Evolutionary conservation across 2,329 filamentous ascomycete species (phyloP).

Genomic region (Aspergillus novoparasiticus): DNA sequence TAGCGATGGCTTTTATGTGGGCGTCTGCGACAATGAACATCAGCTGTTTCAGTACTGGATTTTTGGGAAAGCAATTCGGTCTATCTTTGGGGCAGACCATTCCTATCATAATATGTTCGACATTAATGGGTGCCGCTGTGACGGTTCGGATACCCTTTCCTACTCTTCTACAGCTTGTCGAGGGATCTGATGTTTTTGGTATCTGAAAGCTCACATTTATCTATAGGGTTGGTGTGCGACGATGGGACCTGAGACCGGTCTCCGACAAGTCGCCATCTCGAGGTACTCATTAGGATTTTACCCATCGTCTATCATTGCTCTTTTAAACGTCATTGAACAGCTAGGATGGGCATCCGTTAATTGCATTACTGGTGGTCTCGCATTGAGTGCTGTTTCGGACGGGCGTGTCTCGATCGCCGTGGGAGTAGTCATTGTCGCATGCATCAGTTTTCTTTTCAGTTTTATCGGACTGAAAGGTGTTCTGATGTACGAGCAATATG

Average conservation of each 20-base stretch:
- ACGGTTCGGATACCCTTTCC: constrained; percentile 15
- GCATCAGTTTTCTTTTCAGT: constrained; percentile 28
- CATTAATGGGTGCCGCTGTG: constrained; percentile 47
- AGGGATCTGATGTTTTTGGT: neutral
- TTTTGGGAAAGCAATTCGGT: constrained; percentile 54
- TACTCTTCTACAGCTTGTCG: neutral
- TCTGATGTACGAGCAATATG: constrained; percentile 33
- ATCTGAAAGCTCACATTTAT: constrained; percentile 7
- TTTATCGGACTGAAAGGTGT: constrained; percentile 32
- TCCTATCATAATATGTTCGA: constrained; percentile 50
- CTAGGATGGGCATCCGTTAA: constrained; percentile 30
- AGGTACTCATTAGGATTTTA: constrained; percentile 56
- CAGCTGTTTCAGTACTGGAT: constrained; percentile 55
- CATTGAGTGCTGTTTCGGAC: constrained; percentile 34
- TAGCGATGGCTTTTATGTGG: constrained; percentile 57
- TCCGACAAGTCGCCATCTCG: constrained; percentile 55
- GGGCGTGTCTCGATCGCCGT: constrained; percentile 26
- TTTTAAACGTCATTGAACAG: constrained; percentile 37
- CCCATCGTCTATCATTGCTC: constrained; percentile 54
- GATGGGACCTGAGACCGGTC: constrained; percentile 53
- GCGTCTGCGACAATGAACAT: constrained; percentile 56
- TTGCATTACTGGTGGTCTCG: constrained; percentile 33
- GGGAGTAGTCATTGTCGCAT: constrained; percentile 33
- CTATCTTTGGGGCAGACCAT: constrained; percentile 50
- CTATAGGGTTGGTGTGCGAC: constrained; percentile 52